phyloP scores from a whole-genome alignment of 805 yeast species.

The Metschnikowia noctiluminum region DNA sequence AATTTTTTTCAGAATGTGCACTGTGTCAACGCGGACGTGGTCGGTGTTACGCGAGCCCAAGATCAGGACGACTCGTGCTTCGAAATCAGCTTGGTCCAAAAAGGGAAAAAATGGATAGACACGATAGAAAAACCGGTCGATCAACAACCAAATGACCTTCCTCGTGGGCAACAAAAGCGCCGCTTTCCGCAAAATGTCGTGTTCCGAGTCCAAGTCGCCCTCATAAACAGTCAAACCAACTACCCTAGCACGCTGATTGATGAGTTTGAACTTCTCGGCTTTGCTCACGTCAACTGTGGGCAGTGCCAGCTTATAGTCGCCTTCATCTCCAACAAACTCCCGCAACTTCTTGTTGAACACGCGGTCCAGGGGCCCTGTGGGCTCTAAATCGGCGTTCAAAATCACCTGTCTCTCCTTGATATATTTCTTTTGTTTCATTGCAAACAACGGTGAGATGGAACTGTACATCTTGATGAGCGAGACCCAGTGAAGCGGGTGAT shows the following conservation, averaged over 20 bases:
- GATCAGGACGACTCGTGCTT: slow-evolving; percentile 17
- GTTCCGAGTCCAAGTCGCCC: slow-evolving; percentile 19
- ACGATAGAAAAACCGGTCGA: slow-evolving; percentile 33
- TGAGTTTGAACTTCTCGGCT: slow-evolving; percentile 1
- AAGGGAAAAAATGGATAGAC: slow-evolving; percentile 66
- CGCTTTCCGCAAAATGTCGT: slow-evolving; percentile 20
- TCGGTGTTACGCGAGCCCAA: slow-evolving; percentile 17
- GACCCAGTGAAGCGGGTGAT: slow-evolving; percentile 17
- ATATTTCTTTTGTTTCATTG: slow-evolving; percentile 12
- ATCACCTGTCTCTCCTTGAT: slow-evolving; percentile 1
- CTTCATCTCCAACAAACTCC: slow-evolving; percentile 10
- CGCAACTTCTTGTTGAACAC: slow-evolving; percentile 12
- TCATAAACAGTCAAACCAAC: slow-evolving; percentile 20
- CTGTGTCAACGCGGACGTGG: slow-evolving; percentile 14
- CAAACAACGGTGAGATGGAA: slow-evolving; percentile 18
- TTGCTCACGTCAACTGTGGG: slow-evolving; percentile 6
- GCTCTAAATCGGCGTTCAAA: slow-evolving; percentile 1
- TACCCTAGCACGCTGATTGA: slow-evolving; percentile 17
- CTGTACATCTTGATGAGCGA: slow-evolving; percentile 17
- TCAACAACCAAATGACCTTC: slow-evolving; percentile 24
- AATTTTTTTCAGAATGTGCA: slow-evolving; percentile 30
- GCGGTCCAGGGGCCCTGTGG: slow-evolving; percentile 11
- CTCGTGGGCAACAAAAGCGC: slow-evolving; percentile 22
- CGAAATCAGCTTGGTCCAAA: slow-evolving; percentile 28
- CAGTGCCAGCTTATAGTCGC: slow-evolving; percentile 6